These are phyloP conservation scores for Talaromyces sp. DNA, from an alignment of 2,329 filamentous ascomycete species.

Conservation along the genomic window DNA sequence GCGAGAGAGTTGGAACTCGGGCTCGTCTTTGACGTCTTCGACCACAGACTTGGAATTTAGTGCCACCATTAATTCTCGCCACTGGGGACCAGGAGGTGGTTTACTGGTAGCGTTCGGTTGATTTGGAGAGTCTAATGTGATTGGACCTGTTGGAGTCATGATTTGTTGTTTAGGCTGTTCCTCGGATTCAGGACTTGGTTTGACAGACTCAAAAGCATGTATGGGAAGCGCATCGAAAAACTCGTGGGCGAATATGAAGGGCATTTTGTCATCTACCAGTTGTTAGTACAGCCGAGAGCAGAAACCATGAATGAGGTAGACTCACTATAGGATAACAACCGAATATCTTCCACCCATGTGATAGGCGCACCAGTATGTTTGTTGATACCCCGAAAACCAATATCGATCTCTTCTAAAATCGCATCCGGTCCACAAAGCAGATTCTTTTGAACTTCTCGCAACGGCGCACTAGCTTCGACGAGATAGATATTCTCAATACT, in stretches of 20 bases:
- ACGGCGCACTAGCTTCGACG: constrained; percentile 82
- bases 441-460: constrained; percentile 73
- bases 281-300: neutral
- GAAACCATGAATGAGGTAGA: neutral
- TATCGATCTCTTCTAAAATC: constrained; percentile 64
- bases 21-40: constrained; percentile 49
- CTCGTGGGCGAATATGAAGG: constrained; percentile 94
- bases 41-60: constrained; percentile 58
- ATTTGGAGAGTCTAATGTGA: constrained; percentile 27
- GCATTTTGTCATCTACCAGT: constrained; percentile 59
- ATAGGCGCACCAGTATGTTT: constrained; percentile 73
- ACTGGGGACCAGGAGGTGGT: constrained; percentile 54
- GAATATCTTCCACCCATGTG: constrained; percentile 85
- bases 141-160: constrained; percentile 46
- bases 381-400: constrained; percentile 69
- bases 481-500: constrained; percentile 86
- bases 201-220: constrained; percentile 82
- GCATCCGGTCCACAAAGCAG: constrained; percentile 73
- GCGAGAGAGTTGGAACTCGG: constrained; percentile 84
- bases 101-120: constrained; percentile 43
- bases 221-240: constrained; percentile 98
- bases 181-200: constrained; percentile 43
- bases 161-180: constrained; percentile 45
- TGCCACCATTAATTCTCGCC: constrained; percentile 78
- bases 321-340: constrained; percentile 69